These are phyloP conservation scores for Kwoniella botswanensis DNA, from an alignment of 768 basidiomycete species.

Conservation along the genomic window DNA sequence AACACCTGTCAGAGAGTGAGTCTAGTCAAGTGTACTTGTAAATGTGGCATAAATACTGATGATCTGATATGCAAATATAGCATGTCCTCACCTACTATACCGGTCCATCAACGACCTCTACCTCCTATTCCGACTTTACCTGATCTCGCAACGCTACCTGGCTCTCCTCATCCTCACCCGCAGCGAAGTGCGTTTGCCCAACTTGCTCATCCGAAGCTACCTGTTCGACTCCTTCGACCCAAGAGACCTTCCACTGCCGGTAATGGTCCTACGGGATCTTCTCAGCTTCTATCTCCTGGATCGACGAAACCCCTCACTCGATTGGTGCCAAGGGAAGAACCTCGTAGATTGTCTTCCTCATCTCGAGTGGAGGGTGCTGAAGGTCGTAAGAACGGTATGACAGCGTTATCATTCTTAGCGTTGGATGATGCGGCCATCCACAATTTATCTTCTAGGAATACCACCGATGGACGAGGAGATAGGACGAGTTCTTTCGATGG, in stretches of 20 bases:
- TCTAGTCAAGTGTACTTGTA: background rate
- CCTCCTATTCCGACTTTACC: conserved; percentile 13
- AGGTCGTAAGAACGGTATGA: conserved; percentile 8
- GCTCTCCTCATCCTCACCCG: background rate
- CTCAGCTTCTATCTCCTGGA: background rate
- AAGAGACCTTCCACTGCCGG: conserved; percentile 6
- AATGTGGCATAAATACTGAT: background rate
- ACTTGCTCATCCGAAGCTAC: background rate
- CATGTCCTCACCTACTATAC: conserved; percentile 16
- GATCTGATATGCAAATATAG: background rate
- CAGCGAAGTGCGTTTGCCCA: conserved; percentile 4
- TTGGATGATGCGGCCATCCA: conserved; percentile 9
- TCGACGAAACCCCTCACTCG: background rate
- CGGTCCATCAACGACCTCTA: conserved; percentile 15
- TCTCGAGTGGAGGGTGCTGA: conserved; percentile 1
- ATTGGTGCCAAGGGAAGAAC: conserved; percentile 13
- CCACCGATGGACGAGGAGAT: background rate
- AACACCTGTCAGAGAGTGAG: conserved; percentile 11
- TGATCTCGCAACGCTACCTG: background rate
- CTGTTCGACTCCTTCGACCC: conserved; percentile 12
- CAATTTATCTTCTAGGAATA: background rate
- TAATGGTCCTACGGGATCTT: background rate
- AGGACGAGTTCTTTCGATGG: conserved; percentile 5
- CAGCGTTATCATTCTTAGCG: conserved; percentile 22
- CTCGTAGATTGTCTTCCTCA: conserved; percentile 3